Conservation (phyloP, 2,329 filamentous ascomycete species). For the Dactylonectria macrodidyma region DNA sequence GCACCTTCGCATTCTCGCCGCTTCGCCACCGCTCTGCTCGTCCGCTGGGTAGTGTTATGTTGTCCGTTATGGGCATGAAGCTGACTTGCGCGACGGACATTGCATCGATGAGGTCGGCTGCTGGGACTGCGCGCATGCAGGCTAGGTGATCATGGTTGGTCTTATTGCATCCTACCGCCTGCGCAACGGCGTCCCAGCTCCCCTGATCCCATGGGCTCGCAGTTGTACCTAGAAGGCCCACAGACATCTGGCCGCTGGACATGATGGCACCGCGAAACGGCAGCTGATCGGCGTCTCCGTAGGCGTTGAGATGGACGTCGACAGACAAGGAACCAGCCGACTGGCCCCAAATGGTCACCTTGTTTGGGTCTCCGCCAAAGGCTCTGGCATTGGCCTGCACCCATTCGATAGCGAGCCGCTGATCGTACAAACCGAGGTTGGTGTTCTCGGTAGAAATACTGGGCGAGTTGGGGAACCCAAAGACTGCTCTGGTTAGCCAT, state of each 20-base stretch:
- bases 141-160: slow-evolving; percentile 25
- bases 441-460: slow-evolving; percentile 55
- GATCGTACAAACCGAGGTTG: slow-evolving; percentile 49
- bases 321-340: slow-evolving; percentile 52
- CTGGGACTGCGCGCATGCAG: slow-evolving; percentile 41
- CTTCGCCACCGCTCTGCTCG: slow-evolving; percentile 41
- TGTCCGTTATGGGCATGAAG: slow-evolving; percentile 40
- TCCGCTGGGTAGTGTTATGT: slow-evolving; percentile 32
- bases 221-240: slow-evolving; percentile 38
- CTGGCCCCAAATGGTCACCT: slow-evolving; percentile 49
- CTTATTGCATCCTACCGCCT: slow-evolving; percentile 35
- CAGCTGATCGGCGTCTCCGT: slow-evolving; percentile 27
- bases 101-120: slow-evolving; percentile 32
- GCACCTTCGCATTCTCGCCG: slow-evolving; percentile 37
- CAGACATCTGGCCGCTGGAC: slow-evolving; percentile 49
- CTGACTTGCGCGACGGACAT: slow-evolving; percentile 19
- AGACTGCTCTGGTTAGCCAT: slow-evolving; percentile 34
- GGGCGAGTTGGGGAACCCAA: slow-evolving; percentile 62
- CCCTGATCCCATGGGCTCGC: slow-evolving; percentile 11
- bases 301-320: slow-evolving; percentile 45
- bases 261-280: slow-evolving; percentile 48
- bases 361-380: slow-evolving; percentile 46
- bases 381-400: slow-evolving; percentile 44
- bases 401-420: slow-evolving; percentile 48
- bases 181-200: slow-evolving; percentile 37